Base-by-base conservation (phyloP, 192 early-diverging fungal genomes). In the Borealophlyctis nickersoniae region DNA sequence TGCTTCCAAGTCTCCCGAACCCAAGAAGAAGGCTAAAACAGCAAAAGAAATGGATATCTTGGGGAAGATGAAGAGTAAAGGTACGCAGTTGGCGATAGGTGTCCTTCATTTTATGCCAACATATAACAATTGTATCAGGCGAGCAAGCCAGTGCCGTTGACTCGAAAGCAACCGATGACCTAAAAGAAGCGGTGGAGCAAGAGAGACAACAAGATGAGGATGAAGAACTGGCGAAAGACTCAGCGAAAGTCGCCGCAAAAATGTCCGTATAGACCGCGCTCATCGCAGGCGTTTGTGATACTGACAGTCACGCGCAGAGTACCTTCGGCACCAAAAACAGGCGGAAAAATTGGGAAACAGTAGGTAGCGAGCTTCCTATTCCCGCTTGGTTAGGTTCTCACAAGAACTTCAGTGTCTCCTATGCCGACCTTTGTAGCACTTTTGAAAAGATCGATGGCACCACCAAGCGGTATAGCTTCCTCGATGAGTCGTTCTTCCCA, bases 391-490 rank as follows among this genome's bases (percentile, higher is more conserved):
- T n/a, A n/a, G n/a, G n/a, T n/a, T 28, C 51, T 55, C 2, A 52
- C 48, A 16, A 26, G 3, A 22, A 1, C 2, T 28, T 16, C 52
- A 72, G 67, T 2, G 73, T 79, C 35, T 90, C 94, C 19, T 99
- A 95, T 67, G 73, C 86, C 48, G 89, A 83, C 0, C 77, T 99
- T 7, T 98, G 95, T 79, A 84, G 89, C 52, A 91, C 91, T 7
- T 97, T 98, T 73, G 95, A 94, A 51, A 58, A 72, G 28, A 89
- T 94, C 59, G 94, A 94, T 67, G 81, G 71, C 11, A 97, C 93
- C 3, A 93, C 94, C 33, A 97, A 98, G 73, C n/a, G n/a, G n/a
- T n/a, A n/a, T n/a, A n/a, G n/a, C n/a, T n/a, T n/a, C n/a, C n/a
- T n/a, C 79, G 93, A 50, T 83, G 29, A 1, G 39, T 26, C 11